Conservation (phyloP, 1,284 basidiomycete genomes). For the Puccinia triticina region DNA sequence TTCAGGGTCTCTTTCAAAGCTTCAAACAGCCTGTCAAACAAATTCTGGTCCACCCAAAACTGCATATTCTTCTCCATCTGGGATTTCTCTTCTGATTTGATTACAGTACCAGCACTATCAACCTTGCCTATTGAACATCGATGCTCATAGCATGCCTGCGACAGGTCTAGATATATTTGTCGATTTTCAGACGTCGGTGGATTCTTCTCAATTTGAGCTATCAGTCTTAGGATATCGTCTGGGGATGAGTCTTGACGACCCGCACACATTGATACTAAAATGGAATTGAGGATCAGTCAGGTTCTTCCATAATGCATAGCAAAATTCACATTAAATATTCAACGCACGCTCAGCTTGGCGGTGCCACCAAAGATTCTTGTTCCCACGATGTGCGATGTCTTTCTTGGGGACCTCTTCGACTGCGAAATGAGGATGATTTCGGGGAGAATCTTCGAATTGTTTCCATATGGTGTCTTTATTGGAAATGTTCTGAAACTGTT, state of each 20-base stretch:
- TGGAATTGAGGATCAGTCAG: not conserved
- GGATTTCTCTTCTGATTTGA: slow-evolving; percentile 30
- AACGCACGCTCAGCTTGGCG: slow-evolving; percentile 49
- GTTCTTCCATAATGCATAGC: not conserved
- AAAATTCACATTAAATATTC: not conserved
- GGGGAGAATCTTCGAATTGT: slow-evolving; percentile 37
- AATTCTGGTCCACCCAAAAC: slow-evolving; percentile 41
- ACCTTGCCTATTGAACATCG: slow-evolving; percentile 21
- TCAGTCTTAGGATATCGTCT: slow-evolving; percentile 16
- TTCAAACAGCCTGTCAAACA: slow-evolving; percentile 49
- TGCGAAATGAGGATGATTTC: not conserved
- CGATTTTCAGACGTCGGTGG: not conserved
- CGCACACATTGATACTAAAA: slow-evolving; percentile 48
- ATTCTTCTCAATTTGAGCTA: slow-evolving; percentile 28
- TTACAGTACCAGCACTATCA: not conserved
- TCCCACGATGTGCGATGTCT: not conserved
- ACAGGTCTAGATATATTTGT: slow-evolving; percentile 33
- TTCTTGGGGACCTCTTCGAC: slow-evolving; percentile 19
- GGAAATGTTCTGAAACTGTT: not conserved
- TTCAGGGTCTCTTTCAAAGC: slow-evolving; percentile 39
- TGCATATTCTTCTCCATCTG: slow-evolving; percentile 31
- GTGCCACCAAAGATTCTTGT: slow-evolving; percentile 52
- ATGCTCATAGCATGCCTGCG: slow-evolving; percentile 43
- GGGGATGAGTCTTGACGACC: slow-evolving; percentile 17
- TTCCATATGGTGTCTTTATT: slow-evolving; percentile 25